Conservation (phyloP, 164 flowering plant species). For the Nelumbo lutea region DNA sequence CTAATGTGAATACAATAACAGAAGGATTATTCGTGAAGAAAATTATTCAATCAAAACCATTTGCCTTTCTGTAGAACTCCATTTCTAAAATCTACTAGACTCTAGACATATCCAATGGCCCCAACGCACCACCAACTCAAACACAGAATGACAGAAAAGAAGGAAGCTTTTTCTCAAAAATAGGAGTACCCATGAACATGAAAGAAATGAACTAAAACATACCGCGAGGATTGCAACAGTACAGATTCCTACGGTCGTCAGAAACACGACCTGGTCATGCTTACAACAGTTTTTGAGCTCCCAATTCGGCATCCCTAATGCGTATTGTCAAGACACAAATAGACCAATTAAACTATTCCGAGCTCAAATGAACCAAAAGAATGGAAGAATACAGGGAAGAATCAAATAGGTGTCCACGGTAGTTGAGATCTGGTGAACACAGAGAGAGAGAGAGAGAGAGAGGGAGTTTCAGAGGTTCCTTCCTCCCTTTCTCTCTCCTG, state of each 20-base stretch:
- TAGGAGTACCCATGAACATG: neutral
- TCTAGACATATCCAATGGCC: too few relatives aligned
- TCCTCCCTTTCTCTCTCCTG: neutral
- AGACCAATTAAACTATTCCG: neutral
- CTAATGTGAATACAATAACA: neutral
- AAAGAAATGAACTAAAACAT: slow-evolving; percentile 4
- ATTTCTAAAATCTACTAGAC: too few relatives aligned
- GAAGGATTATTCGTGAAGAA: neutral
- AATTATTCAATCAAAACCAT: too few relatives aligned
- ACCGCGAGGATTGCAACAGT: slow-evolving; percentile 74
- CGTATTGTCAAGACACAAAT: neutral
- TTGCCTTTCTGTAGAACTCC: too few relatives aligned
- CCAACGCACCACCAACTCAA: too few relatives aligned
- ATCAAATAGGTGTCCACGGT: neutral
- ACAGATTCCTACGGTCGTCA: slow-evolving; percentile 48
- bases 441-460: slow-evolving; percentile 1
- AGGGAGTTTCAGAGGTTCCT: neutral
- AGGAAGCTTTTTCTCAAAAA: neutral
- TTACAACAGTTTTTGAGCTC: slow-evolving; percentile 67
- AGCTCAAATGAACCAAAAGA: neutral
- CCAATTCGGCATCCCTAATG: slow-evolving; percentile 47
- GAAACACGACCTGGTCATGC: slow-evolving; percentile 54
- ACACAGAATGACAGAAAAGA: neutral
- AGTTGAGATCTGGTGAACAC: neutral
- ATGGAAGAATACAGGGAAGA: neutral